phyloP scores from a whole-genome alignment of 2,329 filamentous ascomycete genomes.

The Verticillium zaregamsianum region DNA sequence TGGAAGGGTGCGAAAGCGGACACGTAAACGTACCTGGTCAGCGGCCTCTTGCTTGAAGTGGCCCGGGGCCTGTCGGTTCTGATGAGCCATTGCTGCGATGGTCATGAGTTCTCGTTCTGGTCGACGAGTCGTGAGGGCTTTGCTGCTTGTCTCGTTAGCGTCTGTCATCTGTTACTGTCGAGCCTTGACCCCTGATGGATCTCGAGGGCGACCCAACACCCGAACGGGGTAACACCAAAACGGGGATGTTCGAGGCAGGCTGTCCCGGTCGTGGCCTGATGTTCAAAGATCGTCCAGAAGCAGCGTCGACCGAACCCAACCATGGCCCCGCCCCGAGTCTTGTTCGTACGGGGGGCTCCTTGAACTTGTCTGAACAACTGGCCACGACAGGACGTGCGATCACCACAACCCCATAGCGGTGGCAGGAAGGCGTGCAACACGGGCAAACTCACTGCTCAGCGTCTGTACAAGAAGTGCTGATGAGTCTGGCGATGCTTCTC shows the following conservation, averaged over 20 bases:
- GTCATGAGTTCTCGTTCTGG: conserved; percentile 12
- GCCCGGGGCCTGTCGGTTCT: conserved; percentile 15
- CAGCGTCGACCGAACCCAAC: not conserved
- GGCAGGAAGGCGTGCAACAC: not conserved
- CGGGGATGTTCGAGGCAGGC: conserved; percentile 12
- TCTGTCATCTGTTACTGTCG: conserved; percentile 12
- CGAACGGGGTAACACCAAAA: not conserved
- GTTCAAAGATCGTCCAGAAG: not conserved
- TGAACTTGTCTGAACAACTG: not conserved
- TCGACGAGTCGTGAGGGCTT: not conserved
- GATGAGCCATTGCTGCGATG: conserved; percentile 14
- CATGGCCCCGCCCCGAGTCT: not conserved
- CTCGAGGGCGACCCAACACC: conserved; percentile 2
- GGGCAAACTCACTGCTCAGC: not conserved
- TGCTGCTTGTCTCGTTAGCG: conserved; percentile 8
- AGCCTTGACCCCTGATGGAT: conserved; percentile 11
- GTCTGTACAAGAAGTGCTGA: not conserved
- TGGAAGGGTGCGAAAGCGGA: conserved; percentile 1
- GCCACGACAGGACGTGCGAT: conserved; percentile 6
- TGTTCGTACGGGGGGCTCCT: not conserved
- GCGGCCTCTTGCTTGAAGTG: conserved; percentile 24
- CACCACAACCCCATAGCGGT: conserved; percentile 6
- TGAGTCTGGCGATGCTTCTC: not conserved
- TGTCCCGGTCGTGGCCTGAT: conserved; percentile 2
- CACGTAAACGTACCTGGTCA: conserved; percentile 21